These are phyloP conservation scores for Malassezia caprae DNA, from an alignment of 1,284 basidiomycete species.

Conservation along the genomic window DNA sequence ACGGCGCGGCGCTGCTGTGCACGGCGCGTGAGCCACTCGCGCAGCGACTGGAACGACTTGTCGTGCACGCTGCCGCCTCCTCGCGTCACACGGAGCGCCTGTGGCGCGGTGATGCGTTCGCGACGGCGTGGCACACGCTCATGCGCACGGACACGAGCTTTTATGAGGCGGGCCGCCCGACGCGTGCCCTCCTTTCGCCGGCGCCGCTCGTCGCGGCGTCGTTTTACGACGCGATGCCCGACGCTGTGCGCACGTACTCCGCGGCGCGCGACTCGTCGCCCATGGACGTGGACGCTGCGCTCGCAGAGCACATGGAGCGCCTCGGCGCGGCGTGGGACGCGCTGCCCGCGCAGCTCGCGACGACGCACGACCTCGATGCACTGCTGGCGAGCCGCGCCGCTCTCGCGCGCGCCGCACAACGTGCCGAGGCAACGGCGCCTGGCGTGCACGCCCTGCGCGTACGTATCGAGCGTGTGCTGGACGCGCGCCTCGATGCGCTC, in stretches of 20 bases:
- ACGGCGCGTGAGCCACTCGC: not conserved
- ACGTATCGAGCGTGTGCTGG: slow-evolving; percentile 1
- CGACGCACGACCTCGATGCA: not conserved
- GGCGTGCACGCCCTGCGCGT: not conserved
- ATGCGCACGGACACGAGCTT: not conserved
- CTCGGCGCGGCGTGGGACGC: not conserved
- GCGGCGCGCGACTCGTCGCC: too few relatives aligned
- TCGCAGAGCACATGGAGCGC: not conserved
- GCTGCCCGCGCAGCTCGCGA: not conserved
- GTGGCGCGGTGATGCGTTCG: not conserved
- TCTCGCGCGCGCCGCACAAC: not conserved
- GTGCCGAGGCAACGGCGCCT: not conserved
- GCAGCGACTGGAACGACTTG: not conserved
- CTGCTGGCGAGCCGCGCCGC: not conserved
- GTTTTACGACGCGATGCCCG: not conserved
- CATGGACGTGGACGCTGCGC: not conserved
- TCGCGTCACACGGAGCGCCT: not conserved
- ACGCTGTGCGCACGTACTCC: not conserved
- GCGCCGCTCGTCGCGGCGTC: not conserved
- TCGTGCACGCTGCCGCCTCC: not conserved
- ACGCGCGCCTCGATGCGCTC: not conserved
- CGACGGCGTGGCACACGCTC: not conserved
- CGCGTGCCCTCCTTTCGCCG: not conserved
- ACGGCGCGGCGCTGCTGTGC: not conserved
- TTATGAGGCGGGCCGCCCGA: slow-evolving; percentile 1